Conservation (phyloP, 495 filamentous ascomycete species). For the Staphylotrichum longicolle region DNA sequence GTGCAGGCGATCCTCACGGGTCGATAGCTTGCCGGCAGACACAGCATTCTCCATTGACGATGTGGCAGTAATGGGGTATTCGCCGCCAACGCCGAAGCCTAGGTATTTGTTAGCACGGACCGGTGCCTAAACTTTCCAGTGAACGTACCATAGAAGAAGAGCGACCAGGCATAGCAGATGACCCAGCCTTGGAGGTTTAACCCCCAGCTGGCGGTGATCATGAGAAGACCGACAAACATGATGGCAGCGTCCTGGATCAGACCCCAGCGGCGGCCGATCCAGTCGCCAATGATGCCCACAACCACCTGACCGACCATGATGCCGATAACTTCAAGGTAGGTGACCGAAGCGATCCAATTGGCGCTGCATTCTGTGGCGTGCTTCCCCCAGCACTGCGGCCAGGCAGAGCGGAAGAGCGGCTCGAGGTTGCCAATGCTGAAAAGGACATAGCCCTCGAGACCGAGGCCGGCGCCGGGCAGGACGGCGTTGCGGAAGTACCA, state of each 20-base stretch:
- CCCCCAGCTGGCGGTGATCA: constrained; percentile 87
- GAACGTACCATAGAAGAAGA: constrained; percentile 76
- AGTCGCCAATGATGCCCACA: constrained; percentile 63
- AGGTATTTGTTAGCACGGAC: no score
- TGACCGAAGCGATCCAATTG: constrained; percentile 73
- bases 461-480: constrained; percentile 81
- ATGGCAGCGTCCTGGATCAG: constrained; percentile 88
- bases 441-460: constrained; percentile 87
- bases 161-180: constrained; percentile 84
- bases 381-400: constrained; percentile 69
- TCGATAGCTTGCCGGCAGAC: constrained; percentile 78
- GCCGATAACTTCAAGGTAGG: constrained; percentile 82
- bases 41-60: constrained; percentile 91
- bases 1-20: constrained; percentile 85
- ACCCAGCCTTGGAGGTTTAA: constrained; percentile 82
- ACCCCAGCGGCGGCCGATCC: constrained; percentile 86
- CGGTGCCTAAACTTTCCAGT: no score
- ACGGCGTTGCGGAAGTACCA: constrained; percentile 87
- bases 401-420: constrained; percentile 68
- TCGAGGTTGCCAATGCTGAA: constrained; percentile 91
- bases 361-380: constrained; percentile 58
- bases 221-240: constrained; percentile 85
- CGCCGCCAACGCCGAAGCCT: constrained; percentile 82
- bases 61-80: constrained; percentile 96
- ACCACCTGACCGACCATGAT: constrained; percentile 84